Base-by-base conservation (phyloP, 208 protist genomes). In the Leishmania martiniquensis region DNA sequence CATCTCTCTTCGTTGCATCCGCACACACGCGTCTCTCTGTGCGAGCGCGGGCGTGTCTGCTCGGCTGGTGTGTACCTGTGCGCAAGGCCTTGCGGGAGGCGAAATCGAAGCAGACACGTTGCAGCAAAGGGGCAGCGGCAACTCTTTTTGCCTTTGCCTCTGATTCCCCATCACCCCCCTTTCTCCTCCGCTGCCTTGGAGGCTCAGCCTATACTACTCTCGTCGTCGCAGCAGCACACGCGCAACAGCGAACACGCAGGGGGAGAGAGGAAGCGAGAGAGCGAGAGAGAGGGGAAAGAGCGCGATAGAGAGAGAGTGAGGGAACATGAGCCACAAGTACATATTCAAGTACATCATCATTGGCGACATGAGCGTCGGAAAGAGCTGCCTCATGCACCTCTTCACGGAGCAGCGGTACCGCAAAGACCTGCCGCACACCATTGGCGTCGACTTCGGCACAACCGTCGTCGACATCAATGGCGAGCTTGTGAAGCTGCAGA, bases 261-360 rank as follows among this genome's bases (percentile, higher is more conserved):
- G 49, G 12, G 49, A 52, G 12, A 52, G 20, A 52, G 49, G 49
- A 17, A 52, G 15, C 49, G 49, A 52, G 49, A 22, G 20, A 29
- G 47, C 12, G 29, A 6, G 17, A 9, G 22, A 20, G 62, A 45
- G 25, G 1, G 12, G n/a, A 67, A 67, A 3, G 15, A 67, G 45
- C 17, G n/a, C 49, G 52, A 66, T n/a, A 63, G 15, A 42, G 22
- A 37, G 2, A 44, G n/a, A 39, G 22, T 20, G 2, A 44, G n/a
- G 39, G 42, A 71, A 47, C 22, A 95, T 94, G 91, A 93, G 80
- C 72, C 89, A 96, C 88, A 94, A 91, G 80, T 94, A 99, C 81
- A 99, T 99, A 63, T 99, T 99, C 89, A 99, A 99, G 89, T 99
- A 99, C 88, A 99, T 99, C 77, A 98, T 99, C 81, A 99, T 99